Conservation (phyloP, 2,329 filamentous ascomycete species). For the Teratosphaeria epicoccoides region DNA sequence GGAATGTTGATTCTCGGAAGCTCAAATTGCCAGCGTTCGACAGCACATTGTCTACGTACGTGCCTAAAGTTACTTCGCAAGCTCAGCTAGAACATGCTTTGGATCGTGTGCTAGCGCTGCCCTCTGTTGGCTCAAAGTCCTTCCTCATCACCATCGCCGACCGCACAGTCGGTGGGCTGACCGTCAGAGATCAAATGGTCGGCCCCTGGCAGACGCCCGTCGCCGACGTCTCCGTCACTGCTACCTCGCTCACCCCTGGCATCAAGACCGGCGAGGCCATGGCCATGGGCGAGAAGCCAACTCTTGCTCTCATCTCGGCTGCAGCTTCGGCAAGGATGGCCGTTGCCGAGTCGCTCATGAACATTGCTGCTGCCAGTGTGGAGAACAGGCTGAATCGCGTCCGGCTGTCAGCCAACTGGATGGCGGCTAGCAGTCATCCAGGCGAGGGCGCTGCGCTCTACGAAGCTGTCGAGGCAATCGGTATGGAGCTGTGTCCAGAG, state of each 20-base stretch:
- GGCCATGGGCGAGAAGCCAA: slow-evolving; percentile 90
- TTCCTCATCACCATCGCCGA: slow-evolving; percentile 97
- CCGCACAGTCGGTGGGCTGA: slow-evolving; percentile 79
- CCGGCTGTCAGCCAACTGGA: slow-evolving; percentile 94
- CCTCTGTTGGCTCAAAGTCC: slow-evolving; percentile 89
- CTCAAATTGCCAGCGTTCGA: slow-evolving; percentile 62
- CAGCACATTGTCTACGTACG: slow-evolving; percentile 56
- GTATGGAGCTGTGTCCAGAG: slow-evolving; percentile 80
- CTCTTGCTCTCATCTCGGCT: slow-evolving; percentile 77
- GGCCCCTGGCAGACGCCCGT: slow-evolving; percentile 94
- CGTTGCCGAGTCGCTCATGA: slow-evolving; percentile 86
- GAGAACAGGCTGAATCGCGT: slow-evolving; percentile 66
- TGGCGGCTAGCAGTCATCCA: slow-evolving; percentile 88
- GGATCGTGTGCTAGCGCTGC: slow-evolving; percentile 70
- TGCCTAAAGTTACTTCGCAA: slow-evolving; percentile 42
- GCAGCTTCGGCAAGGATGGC: slow-evolving; percentile 92
- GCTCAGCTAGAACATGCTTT: slow-evolving; percentile 51
- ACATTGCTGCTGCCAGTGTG: slow-evolving; percentile 71
- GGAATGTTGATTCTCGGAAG: slow-evolving; percentile 60
- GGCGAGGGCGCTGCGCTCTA: slow-evolving; percentile 89
- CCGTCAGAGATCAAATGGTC: slow-evolving; percentile 86
- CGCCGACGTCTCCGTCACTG: slow-evolving; percentile 85
- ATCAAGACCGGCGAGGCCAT: slow-evolving; percentile 85
- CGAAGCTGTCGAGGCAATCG: slow-evolving; percentile 85
- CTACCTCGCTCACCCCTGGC: slow-evolving; percentile 64